A percentile compares a stretch with the other conserved stretches of the same genome.
Evolutionary conservation across 2,329 filamentous ascomycete genomes (phyloP).

Genomic region (Aureobasidium lini): DNA sequence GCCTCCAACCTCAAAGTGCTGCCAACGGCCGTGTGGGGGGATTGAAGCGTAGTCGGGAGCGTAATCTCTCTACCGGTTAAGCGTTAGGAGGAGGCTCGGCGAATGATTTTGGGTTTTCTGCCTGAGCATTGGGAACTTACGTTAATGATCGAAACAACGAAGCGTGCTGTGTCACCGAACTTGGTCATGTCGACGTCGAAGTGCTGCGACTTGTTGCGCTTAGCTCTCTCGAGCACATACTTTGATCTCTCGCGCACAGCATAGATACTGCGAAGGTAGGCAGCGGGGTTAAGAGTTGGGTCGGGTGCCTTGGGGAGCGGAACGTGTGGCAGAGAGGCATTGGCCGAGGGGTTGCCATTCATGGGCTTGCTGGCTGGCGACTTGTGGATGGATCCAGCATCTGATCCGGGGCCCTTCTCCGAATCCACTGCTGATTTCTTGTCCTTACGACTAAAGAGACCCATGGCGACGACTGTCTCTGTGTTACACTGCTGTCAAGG

Average conservation of each 20-base stretch:
- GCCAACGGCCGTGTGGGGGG: slow-evolving; percentile 78
- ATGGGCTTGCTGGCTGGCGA: slow-evolving; percentile 7
- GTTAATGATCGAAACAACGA: slow-evolving; percentile 93
- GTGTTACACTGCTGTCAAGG: slow-evolving; percentile 6
- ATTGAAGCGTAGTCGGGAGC: slow-evolving; percentile 63
- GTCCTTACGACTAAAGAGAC: slow-evolving; percentile 46
- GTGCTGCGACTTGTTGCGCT: slow-evolving; percentile 69
- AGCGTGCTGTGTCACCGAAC: slow-evolving; percentile 74
- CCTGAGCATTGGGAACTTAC: slow-evolving; percentile 40
- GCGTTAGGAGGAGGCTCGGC: background rate
- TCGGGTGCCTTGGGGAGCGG: slow-evolving; percentile 80
- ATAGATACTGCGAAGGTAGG: slow-evolving; percentile 82
- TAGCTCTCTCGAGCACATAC: slow-evolving; percentile 68
- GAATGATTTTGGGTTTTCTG: background rate
- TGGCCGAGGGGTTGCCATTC: slow-evolving; percentile 30
- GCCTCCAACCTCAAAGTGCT: slow-evolving; percentile 77
- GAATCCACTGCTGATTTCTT: slow-evolving; percentile 28
- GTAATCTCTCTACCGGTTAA: slow-evolving; percentile 54
- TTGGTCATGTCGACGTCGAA: slow-evolving; percentile 84
- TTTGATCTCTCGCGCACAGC: slow-evolving; percentile 74
- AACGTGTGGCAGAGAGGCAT: slow-evolving; percentile 51
- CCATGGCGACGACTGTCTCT: slow-evolving; percentile 32
- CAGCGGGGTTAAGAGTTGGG: slow-evolving; percentile 77
- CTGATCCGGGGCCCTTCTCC: background rate
- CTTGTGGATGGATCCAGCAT: slow-evolving; percentile 9